A percentile compares a stretch with the other conserved stretches of the same genome.
Evolutionary conservation across 805 yeast genomes (phyloP).

Genomic region (Candida loeiensis): DNA sequence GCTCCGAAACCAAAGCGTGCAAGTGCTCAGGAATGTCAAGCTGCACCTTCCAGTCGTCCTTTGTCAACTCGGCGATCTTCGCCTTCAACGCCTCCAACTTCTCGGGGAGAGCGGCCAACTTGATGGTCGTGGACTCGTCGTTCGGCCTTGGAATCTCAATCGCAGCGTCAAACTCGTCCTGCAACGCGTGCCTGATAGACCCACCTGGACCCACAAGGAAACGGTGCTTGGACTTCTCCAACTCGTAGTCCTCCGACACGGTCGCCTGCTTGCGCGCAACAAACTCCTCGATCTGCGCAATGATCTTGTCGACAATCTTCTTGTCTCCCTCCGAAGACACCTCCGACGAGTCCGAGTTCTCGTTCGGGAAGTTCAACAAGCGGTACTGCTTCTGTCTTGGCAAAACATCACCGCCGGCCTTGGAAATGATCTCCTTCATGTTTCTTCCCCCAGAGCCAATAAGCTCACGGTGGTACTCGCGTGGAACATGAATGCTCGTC

Average conservation of each 20-base stretch:
- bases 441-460: constrained; percentile 77
- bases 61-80: constrained; percentile 57
- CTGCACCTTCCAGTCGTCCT: constrained; percentile 53
- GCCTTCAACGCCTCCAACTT: constrained; percentile 59
- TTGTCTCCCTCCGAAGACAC: constrained; percentile 75
- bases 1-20: constrained; percentile 62
- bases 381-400: constrained; percentile 47
- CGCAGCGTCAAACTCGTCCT: constrained; percentile 61
- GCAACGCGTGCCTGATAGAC: constrained; percentile 63
- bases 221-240: constrained; percentile 73
- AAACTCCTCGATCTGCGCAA: constrained; percentile 57
- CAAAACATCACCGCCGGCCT: constrained; percentile 64
- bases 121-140: constrained; percentile 48
- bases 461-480: constrained; percentile 68
- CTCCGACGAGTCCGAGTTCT: constrained; percentile 53
- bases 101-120: constrained; percentile 64
- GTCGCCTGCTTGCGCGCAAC: constrained; percentile 63
- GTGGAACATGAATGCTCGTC: constrained; percentile 61
- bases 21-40: constrained; percentile 54
- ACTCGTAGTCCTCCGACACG: constrained; percentile 46
- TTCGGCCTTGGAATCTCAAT: constrained; percentile 65
- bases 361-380: constrained; percentile 66
- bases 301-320: constrained; percentile 63
- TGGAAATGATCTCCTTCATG: constrained; percentile 66
- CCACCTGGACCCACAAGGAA: constrained; percentile 82